Conservation (phyloP, 139 green algal genomes). For the Auxenochlorella pyrenoidosa region DNA sequence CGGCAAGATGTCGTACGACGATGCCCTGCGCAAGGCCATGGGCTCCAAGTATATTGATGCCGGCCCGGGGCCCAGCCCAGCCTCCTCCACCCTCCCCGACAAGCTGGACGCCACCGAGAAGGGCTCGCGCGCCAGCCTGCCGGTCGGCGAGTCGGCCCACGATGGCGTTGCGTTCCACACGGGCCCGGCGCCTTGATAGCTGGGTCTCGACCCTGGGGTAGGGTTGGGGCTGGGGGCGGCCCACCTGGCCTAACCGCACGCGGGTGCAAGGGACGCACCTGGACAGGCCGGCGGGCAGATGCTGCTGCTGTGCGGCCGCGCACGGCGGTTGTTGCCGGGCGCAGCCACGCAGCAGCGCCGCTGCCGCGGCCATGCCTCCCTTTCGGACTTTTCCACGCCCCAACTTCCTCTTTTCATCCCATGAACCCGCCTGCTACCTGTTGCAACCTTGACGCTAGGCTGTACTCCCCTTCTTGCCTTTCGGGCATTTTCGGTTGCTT, state of each 20-base stretch:
- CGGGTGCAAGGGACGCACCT: background rate
- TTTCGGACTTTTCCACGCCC: background rate
- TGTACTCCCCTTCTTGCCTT: background rate
- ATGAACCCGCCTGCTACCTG: background rate
- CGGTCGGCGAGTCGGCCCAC: slow-evolving; percentile 3
- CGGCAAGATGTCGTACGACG: background rate
- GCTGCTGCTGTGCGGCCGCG: background rate
- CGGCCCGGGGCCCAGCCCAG: background rate
- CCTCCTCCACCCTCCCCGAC: background rate
- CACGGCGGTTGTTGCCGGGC: no score
- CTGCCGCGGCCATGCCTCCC: background rate
- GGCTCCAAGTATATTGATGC: slow-evolving; percentile 14
- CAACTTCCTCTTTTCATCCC: background rate
- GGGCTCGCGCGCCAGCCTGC: background rate
- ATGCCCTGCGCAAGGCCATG: slow-evolving; percentile 3
- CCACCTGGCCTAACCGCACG: no score
- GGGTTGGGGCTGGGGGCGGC: no score
- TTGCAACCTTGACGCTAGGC: background rate
- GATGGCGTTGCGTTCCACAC: background rate
- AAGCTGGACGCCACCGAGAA: slow-evolving; percentile 18
- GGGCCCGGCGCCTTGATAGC: background rate
- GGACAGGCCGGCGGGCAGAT: no score
- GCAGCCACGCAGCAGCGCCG: background rate
- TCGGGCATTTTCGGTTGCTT: background rate
- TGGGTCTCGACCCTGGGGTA: background rate